Base-by-base conservation (phyloP, 148 eudicot genomes). In the Persicaria tinctoria region DNA sequence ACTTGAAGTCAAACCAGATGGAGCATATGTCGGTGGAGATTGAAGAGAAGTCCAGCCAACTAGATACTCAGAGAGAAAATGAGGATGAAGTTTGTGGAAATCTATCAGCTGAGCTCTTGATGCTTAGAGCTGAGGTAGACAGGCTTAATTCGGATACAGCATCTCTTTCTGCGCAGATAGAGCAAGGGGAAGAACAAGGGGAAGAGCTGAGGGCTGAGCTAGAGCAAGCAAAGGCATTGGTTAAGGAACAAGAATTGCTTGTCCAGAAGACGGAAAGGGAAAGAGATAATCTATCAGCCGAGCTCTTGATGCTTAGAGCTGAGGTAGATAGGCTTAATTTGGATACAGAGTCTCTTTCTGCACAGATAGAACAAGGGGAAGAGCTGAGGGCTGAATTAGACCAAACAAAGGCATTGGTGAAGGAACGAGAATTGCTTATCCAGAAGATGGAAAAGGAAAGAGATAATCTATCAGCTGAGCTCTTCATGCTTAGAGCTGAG, bases 191-290 rank as follows among this genome's bases (percentile, higher is more conserved):
- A 32, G 41, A 32, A 32, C 41, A 32, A 32, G 41, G 3, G 41
- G 41, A 32, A 23, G 27, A 23, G 27, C 27, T 88, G 55, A 73
- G 17, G 53, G 47, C 66, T 16, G 85, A 87, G 80, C 75, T 78
- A 27, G 73, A 68, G 47, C 86, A 81, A 68, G 51, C 85, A 10
- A 79, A 82, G 51, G 57, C 78, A 62, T 47, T 86, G 84, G 73
- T 74, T 74, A 70, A 48, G 44, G 88, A 86, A 23, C 27, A 23
- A 23, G 27, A 23, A 23, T 23, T 23, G 27, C 27, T 23, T 78
- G 78, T 83, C 59, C 77, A 82, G 76, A 77, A 41, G 89, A 92
- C 75, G 88, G 84, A 78, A 79, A 70, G 76, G 59, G 60, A 7
- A 46, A 50, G 60, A 88, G 5, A 75, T 78, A 27, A 83, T 78